Evolutionary conservation across 176 grass and related monocot genomes (phyloP), one percentile per base, ranked within the genome.

Genomic region (Musa schizocarpa): DNA sequence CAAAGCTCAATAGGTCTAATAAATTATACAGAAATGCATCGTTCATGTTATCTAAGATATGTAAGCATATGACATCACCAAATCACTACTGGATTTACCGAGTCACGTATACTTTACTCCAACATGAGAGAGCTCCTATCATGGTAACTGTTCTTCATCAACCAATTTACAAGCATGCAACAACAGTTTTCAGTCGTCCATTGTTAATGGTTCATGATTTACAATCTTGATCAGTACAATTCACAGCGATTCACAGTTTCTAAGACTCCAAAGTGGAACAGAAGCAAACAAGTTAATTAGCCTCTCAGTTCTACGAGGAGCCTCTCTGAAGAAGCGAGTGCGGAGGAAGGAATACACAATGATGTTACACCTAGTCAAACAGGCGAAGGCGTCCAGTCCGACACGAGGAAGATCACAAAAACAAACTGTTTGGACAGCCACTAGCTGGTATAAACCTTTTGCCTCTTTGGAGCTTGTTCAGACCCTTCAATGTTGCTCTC

Each of bases 381-480:
- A 61, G n/a, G 57, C 17, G 4, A 8, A 61, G 57, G 14, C 57
- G 6, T 61, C 17, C 19, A n/a, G 57, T 61, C 20, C 57, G n/a
- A 8, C 16, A 21, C 17, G 57, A 61, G 57, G 57, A 61, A 7
- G 57, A 17, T 61, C 4, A 7, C n/a, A 19, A 61, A 61, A 61
- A 61, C 16, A 61, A 61, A 61, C 17, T 21, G n/a, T 61, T 61
- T 8, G n/a, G 57, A 61, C n/a, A 68, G 22, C 27, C 25, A 13
- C 64, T 68, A 68, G 9, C 65, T 68, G 11, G 11, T 34, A 34
- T 68, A 13, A 29, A 68, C 73, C 63, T 81, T 77, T 53, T 78
- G 79, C 51, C 76, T 85, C 79, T 88, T 88, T 16, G 67, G 81
- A 57, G 74, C 76, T 78, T 77, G 82, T 49, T 85, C 83, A 51